phyloP scores from a whole-genome alignment of 176 grass and related monocot species.

The Urochloa ruziziensis region DNA sequence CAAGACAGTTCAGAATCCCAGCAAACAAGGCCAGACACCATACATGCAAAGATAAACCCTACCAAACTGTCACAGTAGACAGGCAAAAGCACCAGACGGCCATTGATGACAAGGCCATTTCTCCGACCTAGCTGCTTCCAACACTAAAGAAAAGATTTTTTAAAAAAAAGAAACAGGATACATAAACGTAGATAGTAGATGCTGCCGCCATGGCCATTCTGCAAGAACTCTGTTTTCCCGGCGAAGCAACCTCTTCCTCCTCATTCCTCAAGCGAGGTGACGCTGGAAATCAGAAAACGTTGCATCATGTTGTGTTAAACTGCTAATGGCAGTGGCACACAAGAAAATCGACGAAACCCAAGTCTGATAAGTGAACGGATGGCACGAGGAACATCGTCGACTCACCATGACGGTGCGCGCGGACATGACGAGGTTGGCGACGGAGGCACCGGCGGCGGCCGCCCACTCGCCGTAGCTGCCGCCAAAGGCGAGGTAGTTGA shows the following conservation, averaged over 20 bases:
- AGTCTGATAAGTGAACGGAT: background rate
- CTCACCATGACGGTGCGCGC: background rate
- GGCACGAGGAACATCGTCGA: background rate
- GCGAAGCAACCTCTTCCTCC: background rate
- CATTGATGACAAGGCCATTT: background rate
- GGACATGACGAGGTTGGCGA: background rate
- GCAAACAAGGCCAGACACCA: too few species aligned
- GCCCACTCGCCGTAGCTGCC: background rate
- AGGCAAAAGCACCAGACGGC: background rate
- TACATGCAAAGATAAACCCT: too few species aligned
- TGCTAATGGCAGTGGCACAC: background rate
- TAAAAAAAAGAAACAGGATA: background rate
- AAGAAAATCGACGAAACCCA: background rate
- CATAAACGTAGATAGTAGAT: background rate
- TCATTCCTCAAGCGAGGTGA: background rate
- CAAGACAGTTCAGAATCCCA: too few species aligned
- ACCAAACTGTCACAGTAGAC: too few species aligned
- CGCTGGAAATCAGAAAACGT: background rate
- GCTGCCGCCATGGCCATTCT: background rate
- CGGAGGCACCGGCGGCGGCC: background rate
- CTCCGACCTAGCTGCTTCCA: too few species aligned
- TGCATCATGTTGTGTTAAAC: background rate
- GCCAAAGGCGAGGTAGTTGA: background rate
- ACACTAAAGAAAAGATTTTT: background rate
- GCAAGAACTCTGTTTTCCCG: background rate